Evolutionary conservation across 2,329 filamentous ascomycete genomes (phyloP).

Genomic region (Cryphonectria radicalis): DNA sequence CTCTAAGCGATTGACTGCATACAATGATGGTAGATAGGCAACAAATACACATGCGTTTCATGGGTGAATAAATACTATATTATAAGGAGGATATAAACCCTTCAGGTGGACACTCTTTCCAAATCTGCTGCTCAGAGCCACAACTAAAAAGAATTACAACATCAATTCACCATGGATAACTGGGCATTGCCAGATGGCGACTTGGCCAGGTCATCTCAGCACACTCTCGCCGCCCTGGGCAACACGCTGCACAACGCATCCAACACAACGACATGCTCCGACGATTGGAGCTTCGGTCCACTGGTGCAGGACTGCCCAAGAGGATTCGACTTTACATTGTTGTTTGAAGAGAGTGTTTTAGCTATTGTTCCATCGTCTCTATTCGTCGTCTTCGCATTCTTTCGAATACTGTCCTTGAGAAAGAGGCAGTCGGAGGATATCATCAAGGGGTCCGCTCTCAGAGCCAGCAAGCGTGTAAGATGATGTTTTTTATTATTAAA

Average conservation of each 20-base stretch:
- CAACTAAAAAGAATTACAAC: not conserved
- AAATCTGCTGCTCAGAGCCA: not conserved
- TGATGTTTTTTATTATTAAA: not conserved
- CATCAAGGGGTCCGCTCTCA: not conserved
- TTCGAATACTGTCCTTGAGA: conserved; percentile 3
- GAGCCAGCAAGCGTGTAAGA: conserved; percentile 12
- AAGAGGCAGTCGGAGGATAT: not conserved
- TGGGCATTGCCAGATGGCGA: not conserved
- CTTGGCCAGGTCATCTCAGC: not conserved
- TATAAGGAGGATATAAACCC: not conserved
- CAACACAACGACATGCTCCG: not conserved
- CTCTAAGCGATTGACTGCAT: too few species aligned
- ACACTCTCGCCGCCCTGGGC: not conserved
- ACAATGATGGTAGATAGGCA: not conserved
- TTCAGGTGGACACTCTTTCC: not conserved
- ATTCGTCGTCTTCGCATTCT: conserved; percentile 5
- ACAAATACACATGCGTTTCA: not conserved
- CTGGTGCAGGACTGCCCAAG: conserved; percentile 7
- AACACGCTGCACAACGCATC: not conserved
- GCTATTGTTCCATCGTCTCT: conserved; percentile 11
- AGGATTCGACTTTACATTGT: conserved; percentile 18
- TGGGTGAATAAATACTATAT: not conserved
- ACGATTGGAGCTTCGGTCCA: conserved; percentile 14
- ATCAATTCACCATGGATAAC: not conserved
- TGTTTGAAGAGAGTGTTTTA: conserved; percentile 17